These are phyloP conservation scores for Ophiostoma quercus DNA, from an alignment of 2,329 filamentous ascomycete species.

Conservation along the genomic window DNA sequence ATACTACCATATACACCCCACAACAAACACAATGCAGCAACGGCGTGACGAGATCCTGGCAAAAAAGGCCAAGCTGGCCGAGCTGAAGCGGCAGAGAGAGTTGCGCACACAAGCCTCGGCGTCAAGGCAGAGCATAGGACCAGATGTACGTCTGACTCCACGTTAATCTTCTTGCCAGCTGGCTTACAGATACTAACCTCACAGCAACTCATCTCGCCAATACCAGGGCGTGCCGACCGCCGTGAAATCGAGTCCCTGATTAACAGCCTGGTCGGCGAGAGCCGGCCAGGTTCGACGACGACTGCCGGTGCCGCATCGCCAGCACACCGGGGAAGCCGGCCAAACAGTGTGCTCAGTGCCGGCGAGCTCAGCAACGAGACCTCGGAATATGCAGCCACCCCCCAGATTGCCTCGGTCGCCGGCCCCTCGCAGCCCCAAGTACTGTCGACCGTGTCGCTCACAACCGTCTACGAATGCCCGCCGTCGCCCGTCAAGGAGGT, in stretches of 20 bases:
- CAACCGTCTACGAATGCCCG: conserved; percentile 74
- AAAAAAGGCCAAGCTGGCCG: conserved; percentile 94
- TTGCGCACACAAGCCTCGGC: conserved; percentile 69
- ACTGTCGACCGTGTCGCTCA: conserved; percentile 66
- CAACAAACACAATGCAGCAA: conserved; percentile 58
- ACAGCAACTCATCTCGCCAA: conserved; percentile 60
- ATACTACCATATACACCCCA: background rate
- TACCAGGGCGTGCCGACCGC: conserved; percentile 63
- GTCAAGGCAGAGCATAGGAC: conserved; percentile 62
- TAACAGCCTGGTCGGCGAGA: conserved; percentile 73
- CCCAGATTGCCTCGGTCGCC: background rate
- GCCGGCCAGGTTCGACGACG: conserved; percentile 63
- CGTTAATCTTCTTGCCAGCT: no score
- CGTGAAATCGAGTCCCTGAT: conserved; percentile 82
- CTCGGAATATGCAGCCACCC: conserved; percentile 52
- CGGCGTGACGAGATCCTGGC: conserved; percentile 93
- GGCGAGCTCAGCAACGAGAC: conserved; percentile 74
- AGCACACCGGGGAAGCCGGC: conserved; percentile 65
- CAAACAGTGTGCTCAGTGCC: conserved; percentile 79
- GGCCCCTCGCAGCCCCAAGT: conserved; percentile 48
- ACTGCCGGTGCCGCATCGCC: conserved; percentile 61
- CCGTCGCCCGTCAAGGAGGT: conserved; percentile 74
- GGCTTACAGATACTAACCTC: background rate
- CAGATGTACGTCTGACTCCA: conserved; percentile 56
- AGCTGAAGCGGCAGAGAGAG: conserved; percentile 89